Evolutionary conservation across 2,329 filamentous ascomycete genomes (phyloP).

Genomic region (Trichoderma polysporum): DNA sequence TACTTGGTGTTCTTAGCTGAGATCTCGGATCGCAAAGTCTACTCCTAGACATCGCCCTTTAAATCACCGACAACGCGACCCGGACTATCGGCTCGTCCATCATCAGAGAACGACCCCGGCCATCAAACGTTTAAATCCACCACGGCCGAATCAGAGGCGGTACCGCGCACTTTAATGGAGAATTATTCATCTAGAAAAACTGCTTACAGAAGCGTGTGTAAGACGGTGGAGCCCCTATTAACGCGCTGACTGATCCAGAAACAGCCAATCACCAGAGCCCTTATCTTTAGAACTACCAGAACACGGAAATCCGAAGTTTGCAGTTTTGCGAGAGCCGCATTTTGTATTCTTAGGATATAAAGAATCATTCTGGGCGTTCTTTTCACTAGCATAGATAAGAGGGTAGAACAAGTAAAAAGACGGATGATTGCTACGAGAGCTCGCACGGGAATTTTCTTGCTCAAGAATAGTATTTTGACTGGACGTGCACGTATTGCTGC

Average conservation of each 20-base stretch:
- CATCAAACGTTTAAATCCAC: not conserved
- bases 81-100: not conserved
- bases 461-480: not conserved
- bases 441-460: not conserved
- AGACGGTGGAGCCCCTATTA: not conserved
- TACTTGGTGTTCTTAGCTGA: not conserved
- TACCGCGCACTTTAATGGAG: slow-evolving; percentile 3
- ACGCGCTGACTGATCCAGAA: not conserved
- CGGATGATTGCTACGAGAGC: not conserved
- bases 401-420: not conserved
- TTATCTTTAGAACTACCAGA: not conserved
- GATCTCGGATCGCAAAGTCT: not conserved
- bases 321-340: not conserved
- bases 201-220: slow-evolving; percentile 15
- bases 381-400: not conserved
- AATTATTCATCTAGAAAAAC: not conserved
- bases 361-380: not conserved
- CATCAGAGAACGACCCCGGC: too few species aligned
- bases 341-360: not conserved
- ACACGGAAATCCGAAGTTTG: not conserved
- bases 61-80: not conserved
- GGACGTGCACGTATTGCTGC: not conserved
- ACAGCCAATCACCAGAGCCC: not conserved
- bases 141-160: not conserved
- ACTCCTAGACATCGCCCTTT: not conserved